Conservation (phyloP, 805 yeast species). For the Nakazawaea holstii region DNA sequence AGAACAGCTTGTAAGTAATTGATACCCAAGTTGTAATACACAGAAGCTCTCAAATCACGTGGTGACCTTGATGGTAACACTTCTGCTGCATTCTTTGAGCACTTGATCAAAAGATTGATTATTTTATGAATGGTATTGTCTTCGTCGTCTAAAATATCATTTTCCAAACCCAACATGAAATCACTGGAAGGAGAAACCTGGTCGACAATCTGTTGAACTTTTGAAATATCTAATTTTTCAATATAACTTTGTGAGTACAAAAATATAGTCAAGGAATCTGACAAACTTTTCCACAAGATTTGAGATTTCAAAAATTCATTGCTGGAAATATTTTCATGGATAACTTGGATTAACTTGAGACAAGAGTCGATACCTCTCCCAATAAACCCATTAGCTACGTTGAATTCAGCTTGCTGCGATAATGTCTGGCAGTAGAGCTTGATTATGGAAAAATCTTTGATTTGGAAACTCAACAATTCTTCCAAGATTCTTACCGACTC, state of each 20-base stretch:
- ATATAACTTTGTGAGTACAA: conserved; percentile 50
- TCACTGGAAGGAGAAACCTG: conserved; percentile 6
- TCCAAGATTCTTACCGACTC: conserved; percentile 48
- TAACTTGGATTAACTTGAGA: conserved; percentile 28
- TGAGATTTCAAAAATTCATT: conserved; percentile 28
- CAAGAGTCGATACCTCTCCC: conserved; percentile 57
- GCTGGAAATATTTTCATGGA: conserved; percentile 16
- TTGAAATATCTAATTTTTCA: conserved; percentile 42
- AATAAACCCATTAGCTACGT: conserved; percentile 55
- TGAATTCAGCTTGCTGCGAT: conserved; percentile 46
- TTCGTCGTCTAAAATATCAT: conserved; percentile 14
- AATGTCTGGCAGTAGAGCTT: conserved; percentile 35
- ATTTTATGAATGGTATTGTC: conserved; percentile 30
- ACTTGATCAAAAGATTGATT: conserved; percentile 34
- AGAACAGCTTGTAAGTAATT: conserved; percentile 47
- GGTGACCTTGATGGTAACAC: conserved; percentile 31
- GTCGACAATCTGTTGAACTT: conserved; percentile 23
- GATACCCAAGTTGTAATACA: conserved; percentile 67
- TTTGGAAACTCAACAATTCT: conserved; percentile 33
- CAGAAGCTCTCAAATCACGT: conserved; percentile 48
- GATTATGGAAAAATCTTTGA: conserved; percentile 37
- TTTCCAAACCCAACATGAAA: neutral
- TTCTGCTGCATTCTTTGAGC: conserved; percentile 40
- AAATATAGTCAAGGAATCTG: conserved; percentile 51
- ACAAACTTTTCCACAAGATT: conserved; percentile 61